Evolutionary conservation across 2,329 filamentous ascomycete species (phyloP).

Genomic region (Diaporthe eres): DNA sequence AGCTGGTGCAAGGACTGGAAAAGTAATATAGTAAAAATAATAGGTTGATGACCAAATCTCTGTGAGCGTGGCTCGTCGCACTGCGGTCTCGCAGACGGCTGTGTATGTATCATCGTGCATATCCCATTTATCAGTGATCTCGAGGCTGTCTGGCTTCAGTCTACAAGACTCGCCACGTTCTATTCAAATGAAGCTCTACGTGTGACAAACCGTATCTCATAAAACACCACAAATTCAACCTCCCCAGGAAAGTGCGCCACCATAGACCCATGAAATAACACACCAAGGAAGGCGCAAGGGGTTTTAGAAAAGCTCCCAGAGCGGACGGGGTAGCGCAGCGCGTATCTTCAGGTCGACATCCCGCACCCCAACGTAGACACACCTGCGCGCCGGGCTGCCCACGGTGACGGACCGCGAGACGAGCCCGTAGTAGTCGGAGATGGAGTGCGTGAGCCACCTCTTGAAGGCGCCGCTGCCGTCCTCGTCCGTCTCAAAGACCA

Average conservation of each 20-base stretch:
- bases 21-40: constrained; percentile 15
- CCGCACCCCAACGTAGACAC: constrained; percentile 86
- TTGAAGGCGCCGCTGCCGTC: constrained; percentile 86
- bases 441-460: constrained; percentile 93
- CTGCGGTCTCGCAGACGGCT: not conserved
- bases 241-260: not conserved
- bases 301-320: constrained; percentile 73
- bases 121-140: not conserved
- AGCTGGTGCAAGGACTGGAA: too few relatives aligned
- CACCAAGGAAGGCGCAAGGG: not conserved
- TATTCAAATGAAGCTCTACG: constrained; percentile 26
- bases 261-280: not conserved
- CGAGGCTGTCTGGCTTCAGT: not conserved
- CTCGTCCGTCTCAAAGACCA: constrained; percentile 87
- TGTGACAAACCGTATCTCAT: not conserved
- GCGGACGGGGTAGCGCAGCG: constrained; percentile 68
- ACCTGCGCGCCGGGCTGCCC: constrained; percentile 77
- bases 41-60: not conserved
- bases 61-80: not conserved
- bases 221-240: not conserved
- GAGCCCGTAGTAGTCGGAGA: constrained; percentile 92
- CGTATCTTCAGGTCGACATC: constrained; percentile 48
- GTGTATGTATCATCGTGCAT: not conserved
- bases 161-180: not conserved
- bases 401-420: constrained; percentile 85